Percentiles rank a stretch among this genome's conserved stretches.
Evolutionary conservation across 1,284 basidiomycete genomes (phyloP).

Genomic region (Puccinia sorghi): DNA sequence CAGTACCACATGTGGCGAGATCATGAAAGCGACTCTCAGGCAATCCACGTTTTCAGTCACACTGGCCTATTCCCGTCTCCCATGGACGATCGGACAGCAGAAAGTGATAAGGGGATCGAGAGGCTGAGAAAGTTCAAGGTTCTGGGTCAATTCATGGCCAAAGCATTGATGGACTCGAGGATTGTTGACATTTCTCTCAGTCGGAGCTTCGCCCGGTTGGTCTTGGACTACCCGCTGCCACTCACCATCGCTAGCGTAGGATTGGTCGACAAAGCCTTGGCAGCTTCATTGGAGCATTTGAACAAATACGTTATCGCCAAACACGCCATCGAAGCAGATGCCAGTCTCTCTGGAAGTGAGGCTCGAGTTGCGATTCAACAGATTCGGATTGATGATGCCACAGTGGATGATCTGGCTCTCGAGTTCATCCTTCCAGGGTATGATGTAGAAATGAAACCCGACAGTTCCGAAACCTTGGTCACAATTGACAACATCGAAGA

Average conservation of each 20-base stretch:
- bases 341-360: slow-evolving; percentile 54
- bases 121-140: slow-evolving; percentile 77
- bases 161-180: slow-evolving; percentile 92
- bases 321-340: slow-evolving; percentile 60
- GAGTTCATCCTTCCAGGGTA: slow-evolving; percentile 97
- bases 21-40: slow-evolving; percentile 52
- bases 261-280: slow-evolving; percentile 79
- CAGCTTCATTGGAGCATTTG: slow-evolving; percentile 79
- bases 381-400: slow-evolving; percentile 63
- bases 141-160: slow-evolving; percentile 95
- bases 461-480: slow-evolving; percentile 62
- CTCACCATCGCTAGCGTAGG: slow-evolving; percentile 77
- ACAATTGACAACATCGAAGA: slow-evolving; percentile 82
- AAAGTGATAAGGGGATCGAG: slow-evolving; percentile 54
- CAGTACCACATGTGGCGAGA: slow-evolving; percentile 55
- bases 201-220: slow-evolving; percentile 82
- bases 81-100: slow-evolving; percentile 65
- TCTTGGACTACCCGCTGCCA: slow-evolving; percentile 81
- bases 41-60: slow-evolving; percentile 63
- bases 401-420: slow-evolving; percentile 79
- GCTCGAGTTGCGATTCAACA: slow-evolving; percentile 58
- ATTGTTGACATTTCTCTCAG: slow-evolving; percentile 96
- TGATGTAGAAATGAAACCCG: slow-evolving; percentile 72
- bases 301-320: slow-evolving; percentile 63
- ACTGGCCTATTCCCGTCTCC: slow-evolving; percentile 87